Percentiles rank a stretch among this genome's conserved stretches.
phyloP scores from a whole-genome alignment of 2,329 filamentous ascomycete species.

The Colletotrichum sp. region DNA sequence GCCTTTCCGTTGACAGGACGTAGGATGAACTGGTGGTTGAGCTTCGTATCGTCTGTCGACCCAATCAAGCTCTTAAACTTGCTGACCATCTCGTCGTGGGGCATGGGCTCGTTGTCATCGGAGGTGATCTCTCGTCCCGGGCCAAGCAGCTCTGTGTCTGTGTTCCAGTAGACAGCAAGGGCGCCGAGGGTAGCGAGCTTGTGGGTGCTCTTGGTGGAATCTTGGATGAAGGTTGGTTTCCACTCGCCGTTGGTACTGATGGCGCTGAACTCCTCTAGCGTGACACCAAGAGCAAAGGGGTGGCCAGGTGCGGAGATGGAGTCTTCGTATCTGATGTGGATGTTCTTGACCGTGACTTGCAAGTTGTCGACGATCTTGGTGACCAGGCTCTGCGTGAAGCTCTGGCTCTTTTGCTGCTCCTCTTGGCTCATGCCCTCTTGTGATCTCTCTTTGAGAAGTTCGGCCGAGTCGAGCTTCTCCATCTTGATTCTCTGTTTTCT shows the following conservation, averaged over 20 bases:
- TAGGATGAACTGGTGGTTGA: constrained; percentile 87
- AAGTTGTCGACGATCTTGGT: constrained; percentile 99
- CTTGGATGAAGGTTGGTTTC: constrained; percentile 95
- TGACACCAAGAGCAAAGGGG: constrained; percentile 91
- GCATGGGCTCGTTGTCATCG: constrained; percentile 62
- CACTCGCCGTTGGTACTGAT: constrained; percentile 95
- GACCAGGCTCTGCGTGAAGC: constrained; percentile 92
- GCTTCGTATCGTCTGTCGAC: constrained; percentile 63
- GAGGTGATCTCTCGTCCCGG: constrained; percentile 76
- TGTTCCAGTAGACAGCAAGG: constrained; percentile 97
- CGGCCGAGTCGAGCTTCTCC: constrained; percentile 96
- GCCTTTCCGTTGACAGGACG: constrained; percentile 95
- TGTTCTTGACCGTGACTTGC: constrained; percentile 97
- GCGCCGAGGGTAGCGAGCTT: constrained; percentile 92
- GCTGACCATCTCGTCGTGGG: constrained; percentile 78
- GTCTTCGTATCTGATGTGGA: constrained; percentile 98
- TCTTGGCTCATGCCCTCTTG: constrained; percentile 93
- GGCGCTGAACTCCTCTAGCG: constrained; percentile 94
- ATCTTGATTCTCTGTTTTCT: constrained; percentile 93
- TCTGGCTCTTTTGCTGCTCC: constrained; percentile 97
- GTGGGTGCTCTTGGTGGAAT: constrained; percentile 81
- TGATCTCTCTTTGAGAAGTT: constrained; percentile 89
- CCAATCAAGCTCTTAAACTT: constrained; percentile 82
- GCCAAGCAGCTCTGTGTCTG: constrained; percentile 83
- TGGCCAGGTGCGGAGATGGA: constrained; percentile 94